Evolutionary conservation across 2,329 filamentous ascomycete genomes (phyloP).

Genomic region (Cercospora canescens): DNA sequence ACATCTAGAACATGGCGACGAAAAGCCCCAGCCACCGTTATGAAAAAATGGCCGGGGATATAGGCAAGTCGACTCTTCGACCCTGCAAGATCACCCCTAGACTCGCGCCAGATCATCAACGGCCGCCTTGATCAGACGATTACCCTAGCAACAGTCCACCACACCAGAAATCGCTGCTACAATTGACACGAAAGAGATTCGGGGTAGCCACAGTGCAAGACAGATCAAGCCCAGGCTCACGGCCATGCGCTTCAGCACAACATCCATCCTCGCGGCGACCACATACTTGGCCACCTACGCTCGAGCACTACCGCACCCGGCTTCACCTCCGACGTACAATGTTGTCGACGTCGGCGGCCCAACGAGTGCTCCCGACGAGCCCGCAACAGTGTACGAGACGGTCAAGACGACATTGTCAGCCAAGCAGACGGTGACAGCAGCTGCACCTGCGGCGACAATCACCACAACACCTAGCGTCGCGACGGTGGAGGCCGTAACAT

Average conservation of each 20-base stretch:
- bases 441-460: conserved; percentile 14
- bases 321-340: conserved; percentile 29
- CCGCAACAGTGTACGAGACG: conserved; percentile 28
- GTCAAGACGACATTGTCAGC: conserved; percentile 20
- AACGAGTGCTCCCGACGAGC: conserved; percentile 18
- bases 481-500: background rate
- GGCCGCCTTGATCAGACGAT: conserved; percentile 19
- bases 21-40: background rate
- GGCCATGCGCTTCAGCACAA: conserved; percentile 17
- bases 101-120: conserved; percentile 18
- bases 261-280: conserved; percentile 21
- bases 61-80: background rate
- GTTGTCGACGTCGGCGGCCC: conserved; percentile 34
- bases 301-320: conserved; percentile 31
- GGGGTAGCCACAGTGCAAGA: background rate
- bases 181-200: background rate
- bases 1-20: conserved; percentile 2
- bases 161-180: background rate
- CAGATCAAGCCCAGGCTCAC: background rate
- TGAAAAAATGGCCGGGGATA: conserved; percentile 1
- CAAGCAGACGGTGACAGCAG: conserved; percentile 13
- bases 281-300: conserved; percentile 26
- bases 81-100: conserved; percentile 5
- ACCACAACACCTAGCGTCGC: conserved; percentile 1
- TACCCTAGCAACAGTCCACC: conserved; percentile 2